phyloP scores from a whole-genome alignment of 2,329 filamentous ascomycete genomes.

The Aspergillus sp. region DNA sequence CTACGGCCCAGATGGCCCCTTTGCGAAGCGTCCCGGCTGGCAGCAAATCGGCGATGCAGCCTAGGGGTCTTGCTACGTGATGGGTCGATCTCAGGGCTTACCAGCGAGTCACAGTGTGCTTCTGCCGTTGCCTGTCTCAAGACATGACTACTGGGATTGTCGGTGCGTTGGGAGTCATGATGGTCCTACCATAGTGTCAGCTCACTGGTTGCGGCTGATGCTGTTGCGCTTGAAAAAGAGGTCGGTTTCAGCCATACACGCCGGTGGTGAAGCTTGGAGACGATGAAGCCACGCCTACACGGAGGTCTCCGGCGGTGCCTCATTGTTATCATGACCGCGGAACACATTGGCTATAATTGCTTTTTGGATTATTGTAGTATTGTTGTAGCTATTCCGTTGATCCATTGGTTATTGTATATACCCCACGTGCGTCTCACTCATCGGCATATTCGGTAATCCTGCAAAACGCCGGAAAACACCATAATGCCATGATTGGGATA shows the following conservation, averaged over 20 bases:
- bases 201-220: slow-evolving; percentile 24
- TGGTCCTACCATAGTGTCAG: slow-evolving; percentile 18
- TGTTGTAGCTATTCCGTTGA: too few relatives aligned
- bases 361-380: too few relatives aligned
- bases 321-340: slow-evolving; percentile 8
- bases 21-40: slow-evolving; percentile 42
- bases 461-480: too few relatives aligned
- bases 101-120: slow-evolving; percentile 12
- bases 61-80: slow-evolving; percentile 31
- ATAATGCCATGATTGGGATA: too few relatives aligned
- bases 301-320: slow-evolving; percentile 7
- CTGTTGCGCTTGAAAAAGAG: slow-evolving; percentile 20
- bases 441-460: too few relatives aligned
- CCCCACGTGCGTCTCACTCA: too few relatives aligned
- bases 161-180: slow-evolving; percentile 10
- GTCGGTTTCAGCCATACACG: slow-evolving; percentile 22
- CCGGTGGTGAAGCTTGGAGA: slow-evolving; percentile 7
- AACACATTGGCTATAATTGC: slow-evolving; percentile 5
- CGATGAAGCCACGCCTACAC: slow-evolving; percentile 5
- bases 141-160: slow-evolving; percentile 18
- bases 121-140: slow-evolving; percentile 14
- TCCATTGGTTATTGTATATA: too few relatives aligned
- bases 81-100: slow-evolving; percentile 25
- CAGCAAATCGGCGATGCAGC: slow-evolving; percentile 45
- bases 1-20: slow-evolving; percentile 43